A percentile compares a stretch with the other conserved stretches of the same genome.
These are phyloP conservation scores for Hanseniaspora mollemarum DNA, from an alignment of 805 yeast species.

Conservation along the genomic window DNA sequence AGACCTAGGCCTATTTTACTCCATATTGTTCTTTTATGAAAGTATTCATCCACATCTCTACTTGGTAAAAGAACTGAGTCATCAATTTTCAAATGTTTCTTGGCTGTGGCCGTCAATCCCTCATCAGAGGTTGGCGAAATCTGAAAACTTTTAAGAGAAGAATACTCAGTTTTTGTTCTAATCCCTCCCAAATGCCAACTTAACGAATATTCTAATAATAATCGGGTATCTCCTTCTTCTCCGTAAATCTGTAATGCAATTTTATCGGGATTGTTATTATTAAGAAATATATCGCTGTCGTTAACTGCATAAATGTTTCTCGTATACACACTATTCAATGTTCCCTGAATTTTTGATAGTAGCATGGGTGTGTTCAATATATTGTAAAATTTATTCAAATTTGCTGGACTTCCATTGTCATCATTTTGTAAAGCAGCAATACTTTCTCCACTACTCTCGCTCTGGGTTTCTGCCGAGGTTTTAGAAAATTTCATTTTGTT, in stretches of 20 bases:
- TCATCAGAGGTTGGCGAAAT: constrained; percentile 24
- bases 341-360: constrained; percentile 5
- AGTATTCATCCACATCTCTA: constrained; percentile 22
- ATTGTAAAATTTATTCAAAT: background rate
- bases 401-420: background rate
- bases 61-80: constrained; percentile 28
- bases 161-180: background rate
- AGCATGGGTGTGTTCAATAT: background rate
- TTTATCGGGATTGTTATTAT: background rate
- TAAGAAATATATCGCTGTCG: background rate
- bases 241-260: background rate
- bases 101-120: constrained; percentile 19
- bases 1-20: constrained; percentile 31
- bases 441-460: background rate
- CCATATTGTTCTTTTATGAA: constrained; percentile 27
- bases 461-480: background rate
- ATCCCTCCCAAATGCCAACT: background rate
- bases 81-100: constrained; percentile 19
- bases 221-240: background rate
- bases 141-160: constrained; percentile 4
- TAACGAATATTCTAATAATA: background rate
- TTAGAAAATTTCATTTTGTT: background rate
- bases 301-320: background rate
- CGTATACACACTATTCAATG: background rate
- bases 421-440: background rate